Evolutionary conservation across 176 grass and related monocot species (phyloP), one percentile per base, ranked within the genome.

Genomic region (Hordeum vulgare): DNA sequence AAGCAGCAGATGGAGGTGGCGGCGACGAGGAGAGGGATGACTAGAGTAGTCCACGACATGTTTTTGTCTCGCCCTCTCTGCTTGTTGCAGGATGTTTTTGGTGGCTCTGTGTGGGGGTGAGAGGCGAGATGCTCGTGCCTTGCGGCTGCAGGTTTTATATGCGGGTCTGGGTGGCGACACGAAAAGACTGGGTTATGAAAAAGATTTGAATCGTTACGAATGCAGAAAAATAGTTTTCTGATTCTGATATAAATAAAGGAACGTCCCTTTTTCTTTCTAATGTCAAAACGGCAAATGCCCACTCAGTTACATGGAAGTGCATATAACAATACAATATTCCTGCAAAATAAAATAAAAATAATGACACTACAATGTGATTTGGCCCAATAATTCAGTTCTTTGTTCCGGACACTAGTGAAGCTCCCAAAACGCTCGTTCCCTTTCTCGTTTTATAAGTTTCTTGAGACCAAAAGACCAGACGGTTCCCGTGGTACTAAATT

Each of bases 1-100:
- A 77, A 79, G 67, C 66, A 86, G 63, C 66, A 86, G 63, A 83
- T 44, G 37, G 85, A 65, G 61, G 54, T 13, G 24, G 86, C 77
- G 24, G 53, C 62, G 62, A 79, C 41, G 61, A 87, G 20, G 76
- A 86, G 71, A 66, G 72, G 70, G 53, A 41, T 7, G 60, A 87
- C 58, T 28, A 47, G 71, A 53, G 59, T 56, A 14, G 59, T 53
- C 47, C 37, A 29, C 66, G 45, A 49, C 88, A 86, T 90, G 36
- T 73, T 44, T 44, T n/a, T 60, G n/a, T 42, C 5, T 62, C 17
- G 51, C 53, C 8, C 53, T 8, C 51, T 56, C 28, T 31, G 11
- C 25, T 65, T 9, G 14, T 23, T 42, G 45, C 64, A 40, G 60
- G 40, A 66, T 67, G 57, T 65, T 74, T 74, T 78, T 61, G n/a